Percentiles rank a stretch among this genome's conserved stretches.
phyloP scores from a whole-genome alignment of 1,139 yeast species.

The Candida frijolesensis region DNA sequence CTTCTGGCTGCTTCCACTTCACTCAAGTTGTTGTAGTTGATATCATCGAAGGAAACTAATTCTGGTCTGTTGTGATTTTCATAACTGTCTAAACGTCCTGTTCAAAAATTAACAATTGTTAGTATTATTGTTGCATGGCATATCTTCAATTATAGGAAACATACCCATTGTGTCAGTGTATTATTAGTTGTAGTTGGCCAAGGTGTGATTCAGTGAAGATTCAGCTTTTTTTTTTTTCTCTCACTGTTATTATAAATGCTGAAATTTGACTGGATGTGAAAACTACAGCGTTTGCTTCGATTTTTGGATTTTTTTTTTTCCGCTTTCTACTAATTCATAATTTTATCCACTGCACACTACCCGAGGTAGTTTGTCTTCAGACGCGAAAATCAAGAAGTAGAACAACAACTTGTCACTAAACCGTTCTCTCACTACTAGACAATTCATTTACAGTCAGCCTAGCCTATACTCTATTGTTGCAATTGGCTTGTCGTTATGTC shows the following conservation, averaged over 20 bases:
- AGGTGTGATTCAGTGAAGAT: no score
- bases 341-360: not conserved
- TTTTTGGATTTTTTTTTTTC: not conserved
- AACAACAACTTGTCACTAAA: no score
- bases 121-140: not conserved
- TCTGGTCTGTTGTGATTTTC: slow-evolving; percentile 66
- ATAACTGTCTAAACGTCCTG: slow-evolving; percentile 33
- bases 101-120: slow-evolving; percentile 1
- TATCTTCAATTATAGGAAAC: slow-evolving; percentile 9
- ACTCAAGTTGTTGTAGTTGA: slow-evolving; percentile 68
- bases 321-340: not conserved
- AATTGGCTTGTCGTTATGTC: no score
- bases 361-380: not conserved
- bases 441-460: no score
- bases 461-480: no score
- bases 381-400: not conserved
- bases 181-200: not conserved
- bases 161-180: slow-evolving; percentile 21
- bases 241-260: slow-evolving; percentile 12
- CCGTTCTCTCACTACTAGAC: no score
- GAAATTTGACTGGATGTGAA: slow-evolving; percentile 20
- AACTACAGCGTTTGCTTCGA: not conserved
- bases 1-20: slow-evolving; percentile 74
- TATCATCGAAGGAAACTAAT: slow-evolving; percentile 80
- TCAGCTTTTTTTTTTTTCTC: slow-evolving; percentile 1